Base-by-base conservation (phyloP, 2,329 filamentous ascomycete species). In the Sporothrix luriei region DNA sequence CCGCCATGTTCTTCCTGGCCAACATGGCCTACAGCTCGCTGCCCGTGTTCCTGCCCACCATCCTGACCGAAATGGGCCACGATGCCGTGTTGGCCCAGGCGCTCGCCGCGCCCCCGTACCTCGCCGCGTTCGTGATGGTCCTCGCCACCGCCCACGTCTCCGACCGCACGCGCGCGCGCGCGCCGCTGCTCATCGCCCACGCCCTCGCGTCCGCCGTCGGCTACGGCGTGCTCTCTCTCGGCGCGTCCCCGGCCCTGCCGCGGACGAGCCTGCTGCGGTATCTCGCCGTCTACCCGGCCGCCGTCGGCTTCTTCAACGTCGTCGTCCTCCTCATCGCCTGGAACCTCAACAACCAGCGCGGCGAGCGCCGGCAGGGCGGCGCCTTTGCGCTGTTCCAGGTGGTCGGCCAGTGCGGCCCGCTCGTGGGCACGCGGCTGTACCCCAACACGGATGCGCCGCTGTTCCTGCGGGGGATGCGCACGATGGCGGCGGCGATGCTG, bases 11-110 rank as follows among this genome's bases (percentile, higher is more conserved):
- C 83, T 93, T 96, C 82, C 88, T 90, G 78, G 89, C 91, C 76
- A 97, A 97, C 79, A 90, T 96, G 77, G 91, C 93, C 14, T 97
- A 97, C 81, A 89, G 89, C 76, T 94, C 91, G 26, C 88, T 97
- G 77, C 93, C 93, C 2, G 91, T 95, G 64, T 97, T 97, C 77
- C 84, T 97, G 2, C 93, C 93, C 48, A 93, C 91, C 29, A 92
- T 96, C 72, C 85, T 96, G 61, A 82, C 84, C 71, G 86, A 90
- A 76, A 88, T 96, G 92, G 91, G 91, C 71, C 90, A 92, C 80
- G 84, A 86, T 48, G 79, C 85, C 0, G 80, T 91, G 1, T 80
- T 86, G 2, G 87, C 92, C 0, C 93, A 97, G 83, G 91, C 89
- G 6, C 87, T 97, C 70, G 88, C 90, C 48, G 92, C 92, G 0